A percentile compares a stretch with the other conserved stretches of the same genome.
phyloP scores from a whole-genome alignment of 441 rosid species.

The Brassica hybrid region DNA sequence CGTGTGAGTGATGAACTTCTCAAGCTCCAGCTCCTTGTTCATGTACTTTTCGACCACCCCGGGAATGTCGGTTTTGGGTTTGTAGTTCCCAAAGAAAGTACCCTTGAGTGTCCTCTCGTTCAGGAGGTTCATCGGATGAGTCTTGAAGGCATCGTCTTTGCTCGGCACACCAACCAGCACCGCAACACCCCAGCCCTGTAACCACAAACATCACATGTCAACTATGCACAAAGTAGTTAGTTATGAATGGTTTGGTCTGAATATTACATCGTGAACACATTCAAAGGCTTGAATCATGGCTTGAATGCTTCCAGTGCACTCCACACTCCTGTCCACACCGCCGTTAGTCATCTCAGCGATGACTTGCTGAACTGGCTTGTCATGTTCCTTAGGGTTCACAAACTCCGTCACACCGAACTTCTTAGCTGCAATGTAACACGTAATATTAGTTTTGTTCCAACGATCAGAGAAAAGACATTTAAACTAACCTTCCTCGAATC shows the following conservation, averaged over 20 bases:
- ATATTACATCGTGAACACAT: slow-evolving; percentile 77
- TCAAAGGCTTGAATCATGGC: slow-evolving; percentile 93
- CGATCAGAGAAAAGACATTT: too few relatives aligned
- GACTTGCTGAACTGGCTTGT: slow-evolving; percentile 87
- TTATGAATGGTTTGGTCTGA: too few relatives aligned
- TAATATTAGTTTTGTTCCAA: too few relatives aligned
- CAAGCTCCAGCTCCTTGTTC: slow-evolving; percentile 81
- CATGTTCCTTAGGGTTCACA: slow-evolving; percentile 77
- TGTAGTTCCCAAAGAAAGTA: slow-evolving; percentile 91
- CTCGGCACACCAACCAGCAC: slow-evolving; percentile 70
- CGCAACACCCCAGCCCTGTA: too few relatives aligned
- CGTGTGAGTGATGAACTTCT: slow-evolving; percentile 80
- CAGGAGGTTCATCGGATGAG: slow-evolving; percentile 68
- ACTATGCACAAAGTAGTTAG: too few relatives aligned
- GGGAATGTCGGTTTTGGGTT: slow-evolving; percentile 82
- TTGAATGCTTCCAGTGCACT: slow-evolving; percentile 72
- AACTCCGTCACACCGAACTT: slow-evolving; percentile 79
- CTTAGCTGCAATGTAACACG: too few relatives aligned
- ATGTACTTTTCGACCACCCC: slow-evolving; percentile 81
- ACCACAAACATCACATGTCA: too few relatives aligned
- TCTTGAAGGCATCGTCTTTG: slow-evolving; percentile 81
- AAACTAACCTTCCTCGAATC: too few relatives aligned
- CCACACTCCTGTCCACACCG: slow-evolving; percentile 81
- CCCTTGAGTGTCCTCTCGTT: slow-evolving; percentile 88
- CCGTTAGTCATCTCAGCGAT: slow-evolving; percentile 79